phyloP scores from a whole-genome alignment of 176 grass and related monocot species.

The Melocanna baccifera region DNA sequence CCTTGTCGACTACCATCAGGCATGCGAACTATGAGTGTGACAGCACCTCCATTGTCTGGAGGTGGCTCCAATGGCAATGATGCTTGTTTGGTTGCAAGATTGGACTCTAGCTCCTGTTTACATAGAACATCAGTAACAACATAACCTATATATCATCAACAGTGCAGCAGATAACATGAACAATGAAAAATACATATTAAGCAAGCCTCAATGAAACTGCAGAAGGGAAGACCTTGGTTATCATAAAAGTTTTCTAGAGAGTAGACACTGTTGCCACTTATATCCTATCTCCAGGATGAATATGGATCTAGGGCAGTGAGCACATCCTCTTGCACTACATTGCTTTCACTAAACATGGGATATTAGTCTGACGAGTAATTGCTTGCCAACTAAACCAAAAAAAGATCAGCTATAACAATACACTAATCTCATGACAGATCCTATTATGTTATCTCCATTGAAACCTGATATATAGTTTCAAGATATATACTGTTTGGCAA shows the following conservation, averaged over 20 bases:
- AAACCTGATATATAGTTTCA: background rate
- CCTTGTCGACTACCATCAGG: constrained; percentile 78
- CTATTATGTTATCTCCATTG: background rate
- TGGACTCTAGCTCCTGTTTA: constrained; percentile 79
- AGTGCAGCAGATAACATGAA: background rate
- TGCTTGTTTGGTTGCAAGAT: constrained; percentile 71
- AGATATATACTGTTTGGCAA: background rate
- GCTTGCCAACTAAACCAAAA: background rate
- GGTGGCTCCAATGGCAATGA: constrained; percentile 70
- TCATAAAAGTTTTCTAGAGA: constrained; percentile 2
- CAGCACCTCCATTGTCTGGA: constrained; percentile 61
- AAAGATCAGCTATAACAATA: background rate
- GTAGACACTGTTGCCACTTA: background rate
- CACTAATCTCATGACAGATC: background rate
- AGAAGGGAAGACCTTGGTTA: background rate
- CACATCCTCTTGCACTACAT: background rate
- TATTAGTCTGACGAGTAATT: background rate
- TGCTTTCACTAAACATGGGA: constrained; percentile 1
- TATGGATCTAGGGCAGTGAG: background rate
- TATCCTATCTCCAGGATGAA: background rate
- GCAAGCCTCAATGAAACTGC: background rate
- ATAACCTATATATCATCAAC: background rate
- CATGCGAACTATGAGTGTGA: constrained; percentile 89
- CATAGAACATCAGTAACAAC: background rate
- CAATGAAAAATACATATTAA: background rate